Evolutionary conservation across 768 basidiomycete genomes (phyloP).

Genomic region (Favolaschia claudopus): DNA sequence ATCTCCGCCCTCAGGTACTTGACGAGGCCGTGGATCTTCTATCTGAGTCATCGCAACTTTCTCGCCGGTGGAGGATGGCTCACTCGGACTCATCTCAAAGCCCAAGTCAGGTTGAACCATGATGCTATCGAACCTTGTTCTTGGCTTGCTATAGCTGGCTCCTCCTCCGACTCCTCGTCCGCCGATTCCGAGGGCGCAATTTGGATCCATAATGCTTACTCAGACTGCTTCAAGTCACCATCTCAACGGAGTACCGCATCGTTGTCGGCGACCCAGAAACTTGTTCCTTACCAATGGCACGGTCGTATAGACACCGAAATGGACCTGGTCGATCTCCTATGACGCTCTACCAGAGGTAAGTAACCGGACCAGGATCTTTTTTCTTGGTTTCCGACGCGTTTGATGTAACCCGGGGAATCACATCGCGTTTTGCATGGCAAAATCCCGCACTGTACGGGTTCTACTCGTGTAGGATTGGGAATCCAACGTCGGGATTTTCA

Average conservation of each 20-base stretch:
- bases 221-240: too few species aligned
- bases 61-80: too few species aligned
- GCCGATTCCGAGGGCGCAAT: constrained; percentile 1
- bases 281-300: too few species aligned
- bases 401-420: constrained; percentile 9
- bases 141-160: not conserved
- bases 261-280: too few species aligned
- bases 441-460: constrained; percentile 15
- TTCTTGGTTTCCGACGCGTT: constrained; percentile 9
- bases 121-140: not conserved
- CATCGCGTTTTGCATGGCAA: not conserved
- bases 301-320: too few species aligned
- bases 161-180: not conserved
- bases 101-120: too few species aligned
- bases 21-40: too few species aligned
- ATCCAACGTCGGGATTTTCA: not conserved
- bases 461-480: too few species aligned
- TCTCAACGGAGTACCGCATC: too few species aligned
- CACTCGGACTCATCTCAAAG: too few species aligned
- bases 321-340: not conserved
- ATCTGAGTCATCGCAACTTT: too few species aligned
- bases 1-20: too few species aligned
- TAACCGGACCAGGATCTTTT: not conserved
- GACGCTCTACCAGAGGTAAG: not conserved
- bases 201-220: not conserved